Base-by-base conservation (phyloP, 495 filamentous ascomycete species). In the Penicillium argentinense region DNA sequence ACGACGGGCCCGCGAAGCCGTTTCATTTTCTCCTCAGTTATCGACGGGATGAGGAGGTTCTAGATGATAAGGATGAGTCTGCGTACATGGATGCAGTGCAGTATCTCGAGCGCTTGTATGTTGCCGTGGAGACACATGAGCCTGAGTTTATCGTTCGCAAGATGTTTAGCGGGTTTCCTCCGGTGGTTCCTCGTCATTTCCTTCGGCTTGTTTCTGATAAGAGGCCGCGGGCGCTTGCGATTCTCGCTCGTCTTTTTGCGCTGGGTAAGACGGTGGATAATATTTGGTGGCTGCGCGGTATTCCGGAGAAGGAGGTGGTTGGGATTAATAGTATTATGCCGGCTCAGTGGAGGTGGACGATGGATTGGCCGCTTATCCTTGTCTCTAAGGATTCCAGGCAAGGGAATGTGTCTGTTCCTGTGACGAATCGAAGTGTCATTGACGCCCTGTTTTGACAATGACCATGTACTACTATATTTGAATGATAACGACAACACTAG, bases 261-360 rank as follows among this genome's bases (percentile, higher is more conserved):
- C 40, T 69, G 18, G 44, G 62, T 9, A 54, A 53, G 9, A 55
- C 36, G 14, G 52, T 64, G 17, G 50, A 62, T 2, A 41, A 63
- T 44, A 36, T 65, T 1, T 76, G 73, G 71, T 76, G 69, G 71
- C 47, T 72, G 40, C 63, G 50, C 2, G 56, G 64, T 8, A 68
- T 67, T 23, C 69, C 69, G 7, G 62, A 61, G 43, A 39, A 61
- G 47, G 72, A 75, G 40, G 57, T 73, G 4, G 45, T 53, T 19
- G 67, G 60, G 2, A 71, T 76, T 28, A 43, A 63, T n/a, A 51
- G 51, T 11, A 55, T 55, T n/a, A 34, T 76, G 19, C 61, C 63
- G 2, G 22, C 44, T 5, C 52, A 64, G 28, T 76, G 71, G 73
- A 56, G 62, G 25, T 62, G 55, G 21, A 42, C 62, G 17, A 60